Percentiles rank a stretch among this genome's conserved stretches.
Evolutionary conservation across 345 rosid species (phyloP).

Genomic region (Luvunga scandens): DNA sequence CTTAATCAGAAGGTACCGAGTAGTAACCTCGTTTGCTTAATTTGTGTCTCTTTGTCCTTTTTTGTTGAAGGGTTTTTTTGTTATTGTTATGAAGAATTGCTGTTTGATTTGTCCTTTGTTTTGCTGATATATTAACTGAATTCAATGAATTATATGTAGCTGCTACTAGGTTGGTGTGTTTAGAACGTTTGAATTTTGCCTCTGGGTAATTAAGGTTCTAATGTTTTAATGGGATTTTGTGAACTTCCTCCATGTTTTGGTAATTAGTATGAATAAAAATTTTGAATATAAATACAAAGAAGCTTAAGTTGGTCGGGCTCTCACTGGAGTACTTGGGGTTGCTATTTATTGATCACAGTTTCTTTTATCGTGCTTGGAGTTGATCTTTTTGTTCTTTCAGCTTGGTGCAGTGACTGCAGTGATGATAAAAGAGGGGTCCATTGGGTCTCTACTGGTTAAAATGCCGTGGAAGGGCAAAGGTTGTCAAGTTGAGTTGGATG

Average conservation of each 20-base stretch:
- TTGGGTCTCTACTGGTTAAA: conserved; percentile 71
- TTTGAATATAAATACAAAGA: not conserved
- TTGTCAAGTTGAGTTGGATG: conserved; percentile 83
- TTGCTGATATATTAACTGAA: not conserved
- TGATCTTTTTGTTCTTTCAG: conserved; percentile 38
- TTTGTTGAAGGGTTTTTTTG: too few species aligned
- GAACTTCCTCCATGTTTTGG: not conserved
- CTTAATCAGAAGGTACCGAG: conserved; percentile 60
- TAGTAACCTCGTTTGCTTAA: not conserved
- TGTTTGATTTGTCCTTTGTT: not conserved
- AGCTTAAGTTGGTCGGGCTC: not conserved
- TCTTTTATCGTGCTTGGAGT: not conserved
- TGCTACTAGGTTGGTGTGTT: not conserved
- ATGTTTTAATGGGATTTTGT: not conserved
- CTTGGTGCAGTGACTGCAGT: conserved; percentile 52
- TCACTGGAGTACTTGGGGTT: not conserved
- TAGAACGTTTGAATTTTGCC: not conserved
- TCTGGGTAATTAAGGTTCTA: not conserved
- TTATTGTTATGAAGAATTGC: not conserved
- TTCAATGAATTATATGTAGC: not conserved
- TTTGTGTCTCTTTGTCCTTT: not conserved
- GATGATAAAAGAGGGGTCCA: conserved; percentile 84
- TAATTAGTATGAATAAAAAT: not conserved
- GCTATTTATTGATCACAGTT: not conserved
- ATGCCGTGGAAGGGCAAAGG: conserved; percentile 87